Evolutionary conservation across 148 eudicot genomes (phyloP), one percentile per base, ranked within the genome.

Genomic region (Fagopyrum esculentum): DNA sequence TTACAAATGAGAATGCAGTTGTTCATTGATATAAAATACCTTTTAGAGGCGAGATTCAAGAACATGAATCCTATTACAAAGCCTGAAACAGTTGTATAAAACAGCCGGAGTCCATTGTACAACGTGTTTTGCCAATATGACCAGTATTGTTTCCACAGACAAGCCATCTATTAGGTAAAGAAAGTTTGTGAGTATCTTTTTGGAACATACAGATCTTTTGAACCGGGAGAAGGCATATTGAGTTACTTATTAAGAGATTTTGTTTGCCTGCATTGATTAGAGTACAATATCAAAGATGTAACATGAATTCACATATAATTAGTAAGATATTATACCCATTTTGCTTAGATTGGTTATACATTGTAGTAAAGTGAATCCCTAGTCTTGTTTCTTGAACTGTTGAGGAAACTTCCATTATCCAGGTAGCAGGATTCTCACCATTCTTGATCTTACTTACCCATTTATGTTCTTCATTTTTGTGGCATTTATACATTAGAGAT

Each of bases 71-170:
- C 91, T 45, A 88, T 55, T 7, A 80, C 61, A 16, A 77, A 45
- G 4, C 81, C 80, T 45, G 79, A 74, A 48, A 74, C 48, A 15
- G 73, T 19, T 46, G 83, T 81, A 79, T 78, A 78, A 54, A 69
- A 52, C 48, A 79, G 64, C 63, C 91, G 77, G 10, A 74, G 76
- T 4, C 80, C 77, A 76, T 85, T 88, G 74, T 85, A 88, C 55
- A 69, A 46, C 16, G 89, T 81, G 73, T 80, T 88, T 79, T 87
- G 83, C 91, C 89, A 86, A 69, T 88, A 88, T 11, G 91, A 80
- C 72, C 86, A 75, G 74, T 82, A 76, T 60, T 86, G 91, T 77
- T 88, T 87, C 91, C 91, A 87, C 26, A 87, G 83, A 74, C 91
- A 87, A 6, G 87, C 82, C 68, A 35, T 77, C 69, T 70, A 86